Evolutionary conservation across 192 early-diverging fungal genomes (phyloP).

Genomic region (Coemansia biformis): DNA sequence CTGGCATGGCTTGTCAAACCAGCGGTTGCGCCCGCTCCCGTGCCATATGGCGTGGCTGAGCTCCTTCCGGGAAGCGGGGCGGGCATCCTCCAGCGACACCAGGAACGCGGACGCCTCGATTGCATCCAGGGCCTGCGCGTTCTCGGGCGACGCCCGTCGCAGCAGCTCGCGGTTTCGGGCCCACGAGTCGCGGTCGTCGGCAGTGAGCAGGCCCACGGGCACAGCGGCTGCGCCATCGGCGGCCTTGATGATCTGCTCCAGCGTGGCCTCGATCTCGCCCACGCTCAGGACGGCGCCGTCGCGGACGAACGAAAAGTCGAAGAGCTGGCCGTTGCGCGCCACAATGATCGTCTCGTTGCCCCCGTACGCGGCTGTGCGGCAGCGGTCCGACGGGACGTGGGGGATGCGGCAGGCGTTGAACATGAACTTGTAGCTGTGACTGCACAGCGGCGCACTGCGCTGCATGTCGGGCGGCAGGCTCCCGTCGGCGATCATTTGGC

Average conservation of each 20-base stretch:
- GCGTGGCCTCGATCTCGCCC: slow-evolving; percentile 71
- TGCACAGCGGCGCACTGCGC: slow-evolving; percentile 70
- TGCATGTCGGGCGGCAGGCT: slow-evolving; percentile 76
- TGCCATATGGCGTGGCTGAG: slow-evolving; percentile 87
- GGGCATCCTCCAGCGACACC: slow-evolving; percentile 80
- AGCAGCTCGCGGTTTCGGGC: slow-evolving; percentile 67
- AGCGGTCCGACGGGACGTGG: slow-evolving; percentile 76
- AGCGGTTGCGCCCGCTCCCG: slow-evolving; percentile 91
- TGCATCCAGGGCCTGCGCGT: slow-evolving; percentile 68
- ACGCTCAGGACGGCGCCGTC: slow-evolving; percentile 54
- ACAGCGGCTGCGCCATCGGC: slow-evolving; percentile 63
- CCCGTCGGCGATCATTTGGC: slow-evolving; percentile 66
- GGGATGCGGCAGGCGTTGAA: slow-evolving; percentile 96
- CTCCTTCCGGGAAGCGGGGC: slow-evolving; percentile 87
- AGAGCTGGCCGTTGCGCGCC: slow-evolving; percentile 87
- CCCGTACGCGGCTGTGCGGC: slow-evolving; percentile 59
- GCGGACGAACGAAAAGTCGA: slow-evolving; percentile 61
- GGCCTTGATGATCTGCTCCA: slow-evolving; percentile 58
- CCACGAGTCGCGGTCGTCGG: slow-evolving; percentile 92
- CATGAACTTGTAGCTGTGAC: slow-evolving; percentile 91
- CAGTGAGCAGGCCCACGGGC: slow-evolving; percentile 81
- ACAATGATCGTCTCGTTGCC: slow-evolving; percentile 78
- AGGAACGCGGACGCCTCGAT: slow-evolving; percentile 91
- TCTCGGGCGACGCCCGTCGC: slow-evolving; percentile 56
- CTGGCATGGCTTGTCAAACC: slow-evolving; percentile 95